phyloP scores from a whole-genome alignment of 1,284 basidiomycete species.

The Rhodotorula sp. region DNA sequence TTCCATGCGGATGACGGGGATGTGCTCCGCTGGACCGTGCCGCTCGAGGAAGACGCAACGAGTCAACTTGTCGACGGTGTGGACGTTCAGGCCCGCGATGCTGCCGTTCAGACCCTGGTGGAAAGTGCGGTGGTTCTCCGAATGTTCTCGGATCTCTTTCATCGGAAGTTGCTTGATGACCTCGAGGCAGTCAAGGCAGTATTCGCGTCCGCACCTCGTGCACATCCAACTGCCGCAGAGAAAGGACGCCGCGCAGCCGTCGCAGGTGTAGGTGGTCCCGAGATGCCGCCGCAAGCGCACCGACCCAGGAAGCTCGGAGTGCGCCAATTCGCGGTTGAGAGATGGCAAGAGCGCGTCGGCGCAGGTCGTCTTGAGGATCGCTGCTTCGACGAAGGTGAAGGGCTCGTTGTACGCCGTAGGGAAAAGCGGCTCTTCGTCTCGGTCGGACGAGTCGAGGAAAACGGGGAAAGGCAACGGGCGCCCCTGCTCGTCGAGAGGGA shows the following conservation, averaged over 20 bases:
- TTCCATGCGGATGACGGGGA: slow-evolving; percentile 75
- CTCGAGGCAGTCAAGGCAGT: slow-evolving; percentile 73
- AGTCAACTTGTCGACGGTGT: slow-evolving; percentile 5
- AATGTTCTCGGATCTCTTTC: not conserved
- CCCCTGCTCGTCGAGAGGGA: slow-evolving; percentile 2
- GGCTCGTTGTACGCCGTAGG: slow-evolving; percentile 47
- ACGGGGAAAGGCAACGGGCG: slow-evolving; percentile 27
- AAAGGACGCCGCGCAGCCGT: slow-evolving; percentile 88
- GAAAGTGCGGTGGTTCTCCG: not conserved
- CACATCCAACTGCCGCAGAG: slow-evolving; percentile 90
- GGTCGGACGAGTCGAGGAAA: slow-evolving; percentile 46
- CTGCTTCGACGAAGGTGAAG: slow-evolving; percentile 44
- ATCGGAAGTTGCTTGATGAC: slow-evolving; percentile 20
- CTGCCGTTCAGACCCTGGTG: not conserved
- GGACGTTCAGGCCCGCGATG: not conserved
- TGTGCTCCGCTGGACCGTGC: slow-evolving; percentile 57
- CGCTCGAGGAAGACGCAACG: not conserved
- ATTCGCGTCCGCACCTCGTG: slow-evolving; percentile 81
- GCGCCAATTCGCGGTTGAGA: slow-evolving; percentile 66
- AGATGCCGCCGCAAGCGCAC: slow-evolving; percentile 71
- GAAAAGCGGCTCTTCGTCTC: slow-evolving; percentile 45
- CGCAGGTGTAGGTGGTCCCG: slow-evolving; percentile 77
- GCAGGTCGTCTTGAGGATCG: slow-evolving; percentile 56
- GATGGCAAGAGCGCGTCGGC: slow-evolving; percentile 68
- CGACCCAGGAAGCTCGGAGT: slow-evolving; percentile 62